These are phyloP conservation scores for Aphanoascus verrucosus DNA, from an alignment of 2,329 filamentous ascomycete species.

Conservation along the genomic window DNA sequence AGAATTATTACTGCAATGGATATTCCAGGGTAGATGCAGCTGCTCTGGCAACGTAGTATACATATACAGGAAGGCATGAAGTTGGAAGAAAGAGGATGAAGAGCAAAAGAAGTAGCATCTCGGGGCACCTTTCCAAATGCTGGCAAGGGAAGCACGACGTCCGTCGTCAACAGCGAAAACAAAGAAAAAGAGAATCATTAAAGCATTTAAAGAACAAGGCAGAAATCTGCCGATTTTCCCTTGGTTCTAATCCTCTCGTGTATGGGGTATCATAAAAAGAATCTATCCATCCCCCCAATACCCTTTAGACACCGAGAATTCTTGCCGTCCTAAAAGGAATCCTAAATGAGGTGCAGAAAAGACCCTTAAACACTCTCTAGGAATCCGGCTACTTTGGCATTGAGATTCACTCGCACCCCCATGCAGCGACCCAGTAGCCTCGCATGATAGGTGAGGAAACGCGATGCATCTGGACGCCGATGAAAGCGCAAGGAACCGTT, in stretches of 20 bases:
- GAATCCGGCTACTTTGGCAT: too few species aligned
- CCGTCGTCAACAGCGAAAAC: background rate
- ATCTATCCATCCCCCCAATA: conserved; percentile 5
- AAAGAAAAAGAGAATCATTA: background rate
- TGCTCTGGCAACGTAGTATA: background rate
- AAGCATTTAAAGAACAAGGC: background rate
- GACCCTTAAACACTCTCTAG: too few species aligned
- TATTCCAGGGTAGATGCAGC: background rate
- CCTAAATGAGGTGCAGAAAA: background rate
- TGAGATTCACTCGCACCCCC: too few species aligned
- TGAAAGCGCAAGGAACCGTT: conserved; percentile 13
- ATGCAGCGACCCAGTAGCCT: too few species aligned
- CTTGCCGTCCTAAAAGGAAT: background rate
- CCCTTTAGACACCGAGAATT: conserved; percentile 13
- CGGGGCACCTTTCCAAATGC: conserved; percentile 1
- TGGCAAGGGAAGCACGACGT: background rate
- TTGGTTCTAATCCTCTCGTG: background rate
- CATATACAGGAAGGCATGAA: conserved; percentile 6
- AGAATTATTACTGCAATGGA: background rate
- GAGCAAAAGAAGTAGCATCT: background rate
- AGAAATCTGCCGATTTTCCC: background rate
- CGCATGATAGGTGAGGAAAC: too few species aligned
- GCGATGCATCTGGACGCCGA: background rate
- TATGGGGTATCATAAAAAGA: conserved; percentile 5
- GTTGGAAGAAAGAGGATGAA: background rate